Conservation (phyloP, 164 flowering plant species). For the Liriodendron chinense region DNA sequence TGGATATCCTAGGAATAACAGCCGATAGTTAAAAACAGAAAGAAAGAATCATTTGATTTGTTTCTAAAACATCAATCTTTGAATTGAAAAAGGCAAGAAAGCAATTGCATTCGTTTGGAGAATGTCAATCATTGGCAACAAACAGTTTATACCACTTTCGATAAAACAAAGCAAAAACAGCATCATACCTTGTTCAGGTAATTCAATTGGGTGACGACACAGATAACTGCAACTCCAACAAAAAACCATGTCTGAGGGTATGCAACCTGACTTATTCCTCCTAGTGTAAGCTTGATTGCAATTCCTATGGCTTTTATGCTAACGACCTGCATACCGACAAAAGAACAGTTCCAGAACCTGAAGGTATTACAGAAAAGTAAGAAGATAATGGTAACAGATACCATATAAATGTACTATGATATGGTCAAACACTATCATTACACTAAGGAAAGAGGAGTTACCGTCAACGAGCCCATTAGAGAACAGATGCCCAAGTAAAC, state of each 20-base stretch:
- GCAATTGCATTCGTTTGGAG: neutral
- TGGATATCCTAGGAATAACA: no score
- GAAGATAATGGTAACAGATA: neutral
- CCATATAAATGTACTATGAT: neutral
- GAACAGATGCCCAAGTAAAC: constrained; percentile 93
- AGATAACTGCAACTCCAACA: constrained; percentile 52
- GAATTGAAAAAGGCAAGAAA: neutral
- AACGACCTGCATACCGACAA: constrained; percentile 50
- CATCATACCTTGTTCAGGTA: constrained; percentile 67
- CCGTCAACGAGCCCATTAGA: constrained; percentile 83
- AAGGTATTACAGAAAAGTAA: neutral
- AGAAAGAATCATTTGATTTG: neutral
- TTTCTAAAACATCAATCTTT: neutral
- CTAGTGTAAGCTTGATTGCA: constrained; percentile 74
- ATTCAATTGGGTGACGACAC: constrained; percentile 70
- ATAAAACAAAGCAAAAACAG: neutral
- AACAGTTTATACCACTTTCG: no score
- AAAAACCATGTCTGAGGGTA: constrained; percentile 86
- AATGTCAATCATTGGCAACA: neutral
- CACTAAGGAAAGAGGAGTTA: constrained; percentile 25
- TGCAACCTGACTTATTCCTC: constrained; percentile 64
- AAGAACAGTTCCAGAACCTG: neutral
- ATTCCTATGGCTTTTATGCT: constrained; percentile 88
- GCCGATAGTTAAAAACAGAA: no score
- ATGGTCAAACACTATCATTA: neutral